Percentiles rank a stretch among this genome's conserved stretches.
These are phyloP conservation scores for Phyllostachys edulis DNA, from an alignment of 176 grass and related monocot species.

Conservation along the genomic window DNA sequence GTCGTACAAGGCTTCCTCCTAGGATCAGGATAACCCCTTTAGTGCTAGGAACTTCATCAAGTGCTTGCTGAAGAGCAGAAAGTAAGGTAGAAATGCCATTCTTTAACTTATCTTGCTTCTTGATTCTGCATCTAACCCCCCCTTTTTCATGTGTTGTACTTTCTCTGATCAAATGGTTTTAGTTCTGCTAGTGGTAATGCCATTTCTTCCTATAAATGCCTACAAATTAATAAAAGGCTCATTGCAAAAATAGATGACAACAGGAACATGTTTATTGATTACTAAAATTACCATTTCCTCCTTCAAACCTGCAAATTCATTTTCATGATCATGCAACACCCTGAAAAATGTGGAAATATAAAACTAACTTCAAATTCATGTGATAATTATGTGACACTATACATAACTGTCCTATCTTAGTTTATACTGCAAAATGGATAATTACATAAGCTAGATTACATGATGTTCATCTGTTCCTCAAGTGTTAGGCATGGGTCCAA, in stretches of 20 bases:
- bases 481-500: background rate
- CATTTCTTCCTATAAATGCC: conserved; percentile 51
- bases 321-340: conserved; percentile 78
- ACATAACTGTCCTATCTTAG: background rate
- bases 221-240: background rate
- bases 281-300: conserved; percentile 61
- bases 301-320: conserved; percentile 76
- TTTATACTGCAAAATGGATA: conserved; percentile 4
- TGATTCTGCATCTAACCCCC: conserved; percentile 68
- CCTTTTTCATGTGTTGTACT: conserved; percentile 70
- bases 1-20: conserved; percentile 72
- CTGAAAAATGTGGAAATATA: conserved; percentile 39
- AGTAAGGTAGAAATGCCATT: conserved; percentile 59
- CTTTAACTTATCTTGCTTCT: conserved; percentile 90
- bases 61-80: conserved; percentile 69
- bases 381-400: background rate
- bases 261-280: conserved; percentile 9
- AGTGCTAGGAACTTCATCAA: conserved; percentile 56
- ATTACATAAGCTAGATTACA: background rate
- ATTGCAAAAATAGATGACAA: background rate
- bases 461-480: background rate
- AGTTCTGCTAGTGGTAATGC: conserved; percentile 33
- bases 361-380: conserved; percentile 4
- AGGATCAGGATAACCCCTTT: conserved; percentile 71
- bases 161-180: conserved; percentile 69